Evolutionary conservation across 129 eudicot species (phyloP), one percentile per base, ranked within the genome.

Genomic region (Centaurea solstitialis): DNA sequence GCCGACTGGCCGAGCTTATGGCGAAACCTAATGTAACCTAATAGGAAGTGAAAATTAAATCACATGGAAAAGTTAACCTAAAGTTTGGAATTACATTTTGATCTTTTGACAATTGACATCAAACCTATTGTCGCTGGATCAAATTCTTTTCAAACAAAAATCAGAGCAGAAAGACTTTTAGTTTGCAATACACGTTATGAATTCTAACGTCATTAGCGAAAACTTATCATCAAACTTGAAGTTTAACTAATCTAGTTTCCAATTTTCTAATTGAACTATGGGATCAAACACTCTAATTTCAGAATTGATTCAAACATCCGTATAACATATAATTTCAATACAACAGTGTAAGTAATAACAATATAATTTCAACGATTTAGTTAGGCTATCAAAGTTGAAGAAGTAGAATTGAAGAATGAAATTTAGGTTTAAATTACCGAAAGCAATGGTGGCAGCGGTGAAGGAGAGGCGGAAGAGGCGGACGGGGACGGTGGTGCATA

Each of bases 391-490:
- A n/a, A n/a, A n/a, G n/a, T 12, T 73, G 61, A 76, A 43, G 67
- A 66, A 28, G 39, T 62, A 64, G 65, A 70, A 3, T 45, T 18
- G 22, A 18, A 17, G 0, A 5, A 50, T 26, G 4, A 39, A 45
- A 72, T 17, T 35, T 30, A 21, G 76, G n/a, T 43, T 30, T 33
- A 57, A 37, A 1, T 92, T 80, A 90, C 99, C 99, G 70, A 89
- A 94, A 11, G 91, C 94, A 68, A 92, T 90, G 8, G 84, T 47
- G 83, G 97, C 94, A 45, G 99, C 99, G 68, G 97, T 84, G 82
- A 82, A 26, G 74, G 97, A 86, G 47, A 89, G 87, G 65, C 97
- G 97, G 73, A 86, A 66, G 79, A 94, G 97, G 68, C 97, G 99
- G 76, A 91, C 35, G 64, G 99, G 99, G 77, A 94, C 99, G 39